A percentile compares a stretch with the other conserved stretches of the same genome.
phyloP scores from a whole-genome alignment of 495 filamentous ascomycete genomes.

The Tuber umbilicatum region DNA sequence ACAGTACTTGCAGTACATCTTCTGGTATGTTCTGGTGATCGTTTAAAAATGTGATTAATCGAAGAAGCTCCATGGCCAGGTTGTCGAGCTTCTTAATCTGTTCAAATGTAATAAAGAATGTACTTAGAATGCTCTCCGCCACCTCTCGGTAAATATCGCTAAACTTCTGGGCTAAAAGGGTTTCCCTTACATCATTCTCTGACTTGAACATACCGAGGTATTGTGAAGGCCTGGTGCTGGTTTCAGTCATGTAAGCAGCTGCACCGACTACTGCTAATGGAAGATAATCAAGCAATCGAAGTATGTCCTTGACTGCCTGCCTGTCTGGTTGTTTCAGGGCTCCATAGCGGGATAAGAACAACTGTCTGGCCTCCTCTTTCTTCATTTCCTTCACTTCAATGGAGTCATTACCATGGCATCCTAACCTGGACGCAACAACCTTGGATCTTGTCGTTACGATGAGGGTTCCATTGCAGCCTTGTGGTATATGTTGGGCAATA shows the following conservation, averaged over 20 bases:
- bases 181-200: not conserved
- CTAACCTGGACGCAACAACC: constrained; percentile 6
- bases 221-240: not conserved
- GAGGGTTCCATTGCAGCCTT: constrained; percentile 16
- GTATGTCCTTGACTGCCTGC: not conserved
- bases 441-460: constrained; percentile 16
- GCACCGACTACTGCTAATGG: constrained; percentile 18
- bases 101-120: constrained; percentile 50
- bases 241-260: constrained; percentile 13
- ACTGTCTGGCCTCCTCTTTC: not conserved
- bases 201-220: not conserved
- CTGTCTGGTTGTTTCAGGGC: not conserved
- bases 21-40: constrained; percentile 41
- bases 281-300: constrained; percentile 12
- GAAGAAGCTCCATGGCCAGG: constrained; percentile 38
- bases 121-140: constrained; percentile 40
- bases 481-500: constrained; percentile 12
- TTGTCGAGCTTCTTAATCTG: constrained; percentile 41
- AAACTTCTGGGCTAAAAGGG: constrained; percentile 11
- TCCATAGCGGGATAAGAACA: not conserved
- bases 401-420: not conserved
- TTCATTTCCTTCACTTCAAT: not conserved
- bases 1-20: constrained; percentile 12
- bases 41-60: constrained; percentile 37
- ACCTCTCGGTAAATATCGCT: constrained; percentile 37